A percentile compares a stretch with the other conserved stretches of the same genome.
Conservation (phyloP, 345 rosid genomes). For the Trapa bicornis region DNA sequence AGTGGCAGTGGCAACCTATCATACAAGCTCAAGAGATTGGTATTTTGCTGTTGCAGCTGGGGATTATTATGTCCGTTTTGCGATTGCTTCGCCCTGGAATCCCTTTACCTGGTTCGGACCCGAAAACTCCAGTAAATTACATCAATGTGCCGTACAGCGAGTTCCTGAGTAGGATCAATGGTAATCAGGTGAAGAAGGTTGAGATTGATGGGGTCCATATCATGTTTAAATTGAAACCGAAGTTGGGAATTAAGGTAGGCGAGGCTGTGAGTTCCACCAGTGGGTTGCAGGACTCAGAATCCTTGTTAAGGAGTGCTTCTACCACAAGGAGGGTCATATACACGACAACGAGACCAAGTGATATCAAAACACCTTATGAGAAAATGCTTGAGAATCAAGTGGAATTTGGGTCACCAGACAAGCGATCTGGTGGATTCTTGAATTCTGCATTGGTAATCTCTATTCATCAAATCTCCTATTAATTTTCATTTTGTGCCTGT, state of each 20-base stretch:
- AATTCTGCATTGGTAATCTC: slow-evolving; percentile 44
- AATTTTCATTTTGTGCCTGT: background rate
- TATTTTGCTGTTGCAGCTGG: slow-evolving; percentile 61
- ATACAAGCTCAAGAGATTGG: slow-evolving; percentile 75
- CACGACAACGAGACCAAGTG: slow-evolving; percentile 69
- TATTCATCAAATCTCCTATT: background rate
- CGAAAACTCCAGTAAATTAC: slow-evolving; percentile 47
- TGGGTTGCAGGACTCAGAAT: slow-evolving; percentile 54
- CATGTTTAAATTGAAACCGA: slow-evolving; percentile 69
- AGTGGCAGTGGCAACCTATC: slow-evolving; percentile 41
- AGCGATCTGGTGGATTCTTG: slow-evolving; percentile 70
- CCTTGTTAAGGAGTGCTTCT: slow-evolving; percentile 41
- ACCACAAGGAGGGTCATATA: slow-evolving; percentile 64
- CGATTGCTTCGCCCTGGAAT: slow-evolving; percentile 80
- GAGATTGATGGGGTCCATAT: slow-evolving; percentile 89
- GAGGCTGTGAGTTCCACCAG: slow-evolving; percentile 19
- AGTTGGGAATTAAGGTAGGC: slow-evolving; percentile 26
- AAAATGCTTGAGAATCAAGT: slow-evolving; percentile 91
- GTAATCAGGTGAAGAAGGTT: slow-evolving; percentile 69
- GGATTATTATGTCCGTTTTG: slow-evolving; percentile 70
- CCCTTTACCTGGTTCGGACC: slow-evolving; percentile 80
- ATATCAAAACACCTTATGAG: slow-evolving; percentile 93
- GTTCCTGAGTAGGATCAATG: slow-evolving; percentile 60
- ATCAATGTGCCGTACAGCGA: slow-evolving; percentile 82
- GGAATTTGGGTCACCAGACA: slow-evolving; percentile 89